These are phyloP conservation scores for Didymella lethalis DNA, from an alignment of 2,329 filamentous ascomycete genomes.

Conservation along the genomic window DNA sequence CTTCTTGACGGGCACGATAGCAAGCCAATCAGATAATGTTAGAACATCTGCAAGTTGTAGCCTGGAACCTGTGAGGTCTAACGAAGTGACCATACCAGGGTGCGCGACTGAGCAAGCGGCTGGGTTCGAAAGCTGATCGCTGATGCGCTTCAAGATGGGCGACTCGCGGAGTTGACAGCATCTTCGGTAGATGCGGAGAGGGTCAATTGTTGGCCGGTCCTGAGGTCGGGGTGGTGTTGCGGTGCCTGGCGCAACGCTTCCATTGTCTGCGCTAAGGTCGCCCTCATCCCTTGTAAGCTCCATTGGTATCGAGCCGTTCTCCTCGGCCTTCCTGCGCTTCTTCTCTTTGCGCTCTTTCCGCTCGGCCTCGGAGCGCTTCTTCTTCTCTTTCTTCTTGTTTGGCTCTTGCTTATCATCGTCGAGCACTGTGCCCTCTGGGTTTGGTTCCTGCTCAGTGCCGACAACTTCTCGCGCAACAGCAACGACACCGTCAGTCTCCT, in stretches of 20 bases:
- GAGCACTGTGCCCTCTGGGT: conserved; percentile 49
- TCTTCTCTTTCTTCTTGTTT: conserved; percentile 89
- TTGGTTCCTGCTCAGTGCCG: conserved; percentile 52
- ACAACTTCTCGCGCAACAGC: conserved; percentile 51
- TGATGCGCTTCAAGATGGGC: conserved; percentile 88
- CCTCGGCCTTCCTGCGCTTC: conserved; percentile 82
- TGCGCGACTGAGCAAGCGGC: conserved; percentile 69
- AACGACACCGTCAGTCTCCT: conserved; percentile 59
- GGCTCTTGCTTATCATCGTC: conserved; percentile 49
- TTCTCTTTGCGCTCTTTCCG: conserved; percentile 91
- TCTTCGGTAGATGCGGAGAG: conserved; percentile 88
- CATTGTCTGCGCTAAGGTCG: conserved; percentile 33
- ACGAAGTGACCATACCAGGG: conserved; percentile 78
- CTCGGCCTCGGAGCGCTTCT: conserved; percentile 92
- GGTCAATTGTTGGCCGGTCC: conserved; percentile 83
- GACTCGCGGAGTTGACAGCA: conserved; percentile 95
- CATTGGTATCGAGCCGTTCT: conserved; percentile 85
- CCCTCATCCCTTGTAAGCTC: conserved; percentile 77
- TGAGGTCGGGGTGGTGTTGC: conserved; percentile 61
- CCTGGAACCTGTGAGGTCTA: conserved; percentile 85
- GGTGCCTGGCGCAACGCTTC: conserved; percentile 26
- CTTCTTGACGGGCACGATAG: conserved; percentile 89
- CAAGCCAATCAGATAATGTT: conserved; percentile 91
- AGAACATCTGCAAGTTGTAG: conserved; percentile 83
- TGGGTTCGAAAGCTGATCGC: conserved; percentile 80